Base-by-base conservation (phyloP, 352 stramenopile species). In the Globisporangium ultimum region DNA sequence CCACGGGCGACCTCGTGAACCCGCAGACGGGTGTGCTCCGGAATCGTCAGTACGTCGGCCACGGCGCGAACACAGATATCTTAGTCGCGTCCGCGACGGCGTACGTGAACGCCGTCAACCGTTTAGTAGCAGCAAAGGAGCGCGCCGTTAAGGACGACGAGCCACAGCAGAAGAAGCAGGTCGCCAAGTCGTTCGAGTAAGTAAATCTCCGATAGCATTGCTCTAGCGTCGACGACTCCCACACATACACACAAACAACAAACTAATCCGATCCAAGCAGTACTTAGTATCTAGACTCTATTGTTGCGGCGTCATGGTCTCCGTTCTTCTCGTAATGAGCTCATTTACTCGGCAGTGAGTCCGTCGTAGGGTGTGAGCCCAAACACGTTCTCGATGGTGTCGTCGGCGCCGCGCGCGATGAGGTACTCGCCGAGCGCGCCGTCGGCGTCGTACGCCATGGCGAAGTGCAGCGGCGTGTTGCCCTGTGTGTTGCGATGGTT, bases 311-410 rank as follows among this genome's bases (percentile, higher is more conserved):
- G 24, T 32, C 24, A 32, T 43, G 11, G 38, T 43, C 14, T 43
- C 38, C 11, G 38, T 17, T 43, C 2, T 43, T 43, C 38, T 32
- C n/a, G 24, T 32, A 6, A 32, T 32, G 24, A 32, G 24, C 24
- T 47, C n/a, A 15, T 40, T 21, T 47, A 88, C 41, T 88, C 76
- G 28, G 78, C 72, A 9, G 72, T 76, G 41, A 92, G 74, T 2
- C 95, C 95, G 68, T 99, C 94, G 71, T 98, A 98, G 2, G 92
- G 74, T 3, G 91, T 96, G 40, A 98, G 78, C 18, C 89, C 91
- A 55, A 87, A 96, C 18, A 81, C 84, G 74, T 99, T 99, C 61
- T 96, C 86, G 57, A 98, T 89, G 22, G 86, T 96, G 63, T 98
- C 91, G 66, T 98, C 90, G 10, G 94, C 90, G 45, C 93, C 94